phyloP scores from a whole-genome alignment of 768 basidiomycete genomes.

The Russula abietina region DNA sequence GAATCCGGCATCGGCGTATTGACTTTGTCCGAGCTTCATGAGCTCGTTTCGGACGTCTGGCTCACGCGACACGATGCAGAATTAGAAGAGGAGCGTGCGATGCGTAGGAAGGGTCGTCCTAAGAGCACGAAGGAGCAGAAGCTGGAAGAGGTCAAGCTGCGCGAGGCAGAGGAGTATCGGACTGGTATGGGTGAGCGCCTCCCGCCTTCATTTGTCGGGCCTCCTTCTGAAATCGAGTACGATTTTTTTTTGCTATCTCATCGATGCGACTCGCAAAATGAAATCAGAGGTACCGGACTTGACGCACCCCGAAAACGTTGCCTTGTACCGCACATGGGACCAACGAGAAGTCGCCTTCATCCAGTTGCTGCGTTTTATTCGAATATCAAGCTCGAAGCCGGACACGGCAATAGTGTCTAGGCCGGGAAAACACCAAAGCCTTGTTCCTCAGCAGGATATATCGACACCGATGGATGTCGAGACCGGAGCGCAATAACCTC shows the following conservation, averaged over 20 bases:
- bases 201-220: not conserved
- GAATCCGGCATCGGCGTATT: constrained; percentile 39
- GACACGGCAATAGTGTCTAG: constrained; percentile 46
- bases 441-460: constrained; percentile 23
- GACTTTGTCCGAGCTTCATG: constrained; percentile 60
- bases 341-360: constrained; percentile 67
- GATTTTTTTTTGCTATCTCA: constrained; percentile 1
- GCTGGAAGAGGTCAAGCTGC: constrained; percentile 63
- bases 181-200: constrained; percentile 66
- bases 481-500: constrained; percentile 17
- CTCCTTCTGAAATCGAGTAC: not conserved
- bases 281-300: constrained; percentile 70
- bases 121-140: constrained; percentile 62
- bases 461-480: constrained; percentile 21
- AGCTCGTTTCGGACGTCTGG: constrained; percentile 62
- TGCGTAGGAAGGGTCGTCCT: constrained; percentile 67
- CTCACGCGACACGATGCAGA: constrained; percentile 63
- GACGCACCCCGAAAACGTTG: constrained; percentile 62
- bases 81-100: constrained; percentile 51
- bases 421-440: constrained; percentile 50
- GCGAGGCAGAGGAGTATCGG: constrained; percentile 67
- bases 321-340: constrained; percentile 73
- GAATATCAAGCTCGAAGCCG: constrained; percentile 57
- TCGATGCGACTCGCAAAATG: not conserved
- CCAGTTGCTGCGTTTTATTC: constrained; percentile 66